These are phyloP conservation scores for Solanum megistacrolobum DNA, from an alignment of 257 asterid genomes.

Conservation along the genomic window DNA sequence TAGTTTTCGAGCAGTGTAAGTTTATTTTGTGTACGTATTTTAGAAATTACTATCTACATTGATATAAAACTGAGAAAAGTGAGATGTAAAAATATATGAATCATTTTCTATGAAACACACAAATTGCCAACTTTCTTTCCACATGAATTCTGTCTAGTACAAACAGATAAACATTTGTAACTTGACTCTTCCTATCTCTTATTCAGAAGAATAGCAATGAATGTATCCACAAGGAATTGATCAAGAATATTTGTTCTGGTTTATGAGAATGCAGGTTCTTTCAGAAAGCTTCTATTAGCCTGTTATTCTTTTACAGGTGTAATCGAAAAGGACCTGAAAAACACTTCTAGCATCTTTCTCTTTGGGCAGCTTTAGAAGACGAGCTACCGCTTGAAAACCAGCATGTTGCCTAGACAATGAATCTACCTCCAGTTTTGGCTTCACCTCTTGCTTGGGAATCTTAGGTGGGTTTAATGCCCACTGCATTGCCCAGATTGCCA, in stretches of 20 bases:
- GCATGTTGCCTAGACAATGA: constrained; percentile 53
- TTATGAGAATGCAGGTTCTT: not conserved
- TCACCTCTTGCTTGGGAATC: constrained; percentile 25
- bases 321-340: constrained; percentile 66
- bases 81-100: not conserved
- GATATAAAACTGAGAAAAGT: not conserved
- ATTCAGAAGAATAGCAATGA: not conserved
- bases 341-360: constrained; percentile 58
- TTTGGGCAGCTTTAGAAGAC: constrained; percentile 51
- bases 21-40: not conserved
- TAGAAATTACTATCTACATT: not conserved
- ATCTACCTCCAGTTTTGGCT: constrained; percentile 41
- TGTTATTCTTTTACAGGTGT: constrained; percentile 66
- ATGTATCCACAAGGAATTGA: not conserved
- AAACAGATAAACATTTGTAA: not conserved
- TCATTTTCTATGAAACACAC: not conserved
- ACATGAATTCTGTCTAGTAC: not conserved
- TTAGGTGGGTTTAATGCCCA: constrained; percentile 68
- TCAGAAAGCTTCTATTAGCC: not conserved
- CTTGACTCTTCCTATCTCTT: not conserved
- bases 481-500: constrained; percentile 98
- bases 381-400: constrained; percentile 74
- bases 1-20: not conserved
- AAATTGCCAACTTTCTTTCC: not conserved
- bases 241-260: not conserved